Evolutionary conservation across 768 basidiomycete genomes (phyloP), one percentile per base, ranked within the genome.

Genomic region (Mycena capillaripes): DNA sequence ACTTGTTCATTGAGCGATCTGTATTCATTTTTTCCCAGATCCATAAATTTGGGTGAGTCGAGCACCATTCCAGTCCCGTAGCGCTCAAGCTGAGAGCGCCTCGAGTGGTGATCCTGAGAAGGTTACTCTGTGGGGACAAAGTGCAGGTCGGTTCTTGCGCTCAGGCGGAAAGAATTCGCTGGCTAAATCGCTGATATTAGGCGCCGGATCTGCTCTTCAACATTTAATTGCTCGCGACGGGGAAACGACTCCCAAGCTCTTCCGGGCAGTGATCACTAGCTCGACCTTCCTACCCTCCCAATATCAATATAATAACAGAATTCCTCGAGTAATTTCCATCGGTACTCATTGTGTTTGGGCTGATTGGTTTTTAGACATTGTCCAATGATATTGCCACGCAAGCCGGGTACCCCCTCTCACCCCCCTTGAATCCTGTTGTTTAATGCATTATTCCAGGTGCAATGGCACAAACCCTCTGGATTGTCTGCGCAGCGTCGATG

Each of bases 41-140:
- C 53, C 65, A 55, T 19, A 78, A 82, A 69, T 87, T 86, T 63
- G 83, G 84, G 66, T 67, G 23, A 59, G 66, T 50, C 12, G 8
- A 29, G 10, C 36, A 27, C 17, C 38, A 6, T 14, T 7, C 9
- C 19, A 48, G 25, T 17, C 27, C 25, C n/a, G 1, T 17, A 10
- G 21, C 25, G 11, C 36, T n/a, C 40, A 29, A 19, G 3, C 42
- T 61, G 10, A 56, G 5, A 53, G 7, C 14, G 1, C 1, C 6
- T 50, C 16, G 23, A 58, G 61, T 0, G 86, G 86, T 3, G 83
- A 86, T 66, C 84, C 84, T 2, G 17, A 56, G 1, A 75, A 77
- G 67, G 85, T 86, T 25, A 81, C 84, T 2, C 84, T 87, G 14
- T 86, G 84, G 85, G 86, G 85, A 1, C 76, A 85, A 74, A 86